Evolutionary conservation across 805 yeast genomes (phyloP), one percentile per base, ranked within the genome.

Genomic region (Naumovozyma baii): DNA sequence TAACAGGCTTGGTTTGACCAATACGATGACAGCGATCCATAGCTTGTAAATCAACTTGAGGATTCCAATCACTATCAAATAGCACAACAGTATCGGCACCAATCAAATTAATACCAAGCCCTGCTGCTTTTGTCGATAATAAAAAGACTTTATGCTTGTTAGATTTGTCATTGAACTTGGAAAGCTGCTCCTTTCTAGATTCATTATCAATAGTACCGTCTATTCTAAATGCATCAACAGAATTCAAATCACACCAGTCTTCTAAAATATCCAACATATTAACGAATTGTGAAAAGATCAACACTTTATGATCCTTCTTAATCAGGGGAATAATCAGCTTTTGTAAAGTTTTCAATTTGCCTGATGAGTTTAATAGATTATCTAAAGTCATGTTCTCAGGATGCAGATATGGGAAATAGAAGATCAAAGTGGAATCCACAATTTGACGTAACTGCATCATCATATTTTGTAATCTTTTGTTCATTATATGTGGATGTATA

Each of bases 11-110:
- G 1, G 66, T 70, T 58, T 90, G 98, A 0, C 97, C 97, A 39
- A 92, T 85, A 54, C 98, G 69, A 57, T 90, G 97, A 10, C 83
- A 94, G 39, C 98, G 70, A 52, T 88, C 97, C 77, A 90, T 90
- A 0, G 97, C 97, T 58, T 90, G 98, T 37, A 87, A 65, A 61
- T 90, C 97, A 45, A 86, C 94, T 55, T 90, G 96, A 0, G 97
- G 98, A 53, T 90, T 90, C 95, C 96, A 90, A 55, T 90, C 98
- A 41, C 86, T 82, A 54, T 90, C 98, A 55, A 85, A 87, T 9
- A 90, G 52, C 3, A 90, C 74, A 1, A 92, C 97, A 1, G 94
- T 80, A 47, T 92, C 96, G 0, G 97, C 95, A 0, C 81, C 77
- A 0, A 80, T 74, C 40, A 90, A 66, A 54, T 90, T 90, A 33